phyloP scores from a whole-genome alignment of 2,329 filamentous ascomycete genomes.

The Zymoseptoria passerinii region DNA sequence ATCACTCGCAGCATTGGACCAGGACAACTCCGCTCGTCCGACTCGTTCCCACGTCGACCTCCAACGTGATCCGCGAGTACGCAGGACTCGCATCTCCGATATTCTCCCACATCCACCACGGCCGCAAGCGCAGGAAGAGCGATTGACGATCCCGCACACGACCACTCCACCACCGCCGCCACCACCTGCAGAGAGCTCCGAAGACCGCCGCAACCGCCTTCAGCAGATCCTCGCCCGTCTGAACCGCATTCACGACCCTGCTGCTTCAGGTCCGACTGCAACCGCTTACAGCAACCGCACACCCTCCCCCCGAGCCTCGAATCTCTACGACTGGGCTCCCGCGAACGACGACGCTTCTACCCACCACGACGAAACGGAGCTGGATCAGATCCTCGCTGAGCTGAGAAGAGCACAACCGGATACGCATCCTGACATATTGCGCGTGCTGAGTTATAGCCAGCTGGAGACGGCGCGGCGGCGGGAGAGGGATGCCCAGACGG shows the following conservation, averaged over 20 bases:
- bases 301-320: slow-evolving; percentile 42
- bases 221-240: slow-evolving; percentile 40
- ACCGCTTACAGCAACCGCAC: slow-evolving; percentile 47
- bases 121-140: slow-evolving; percentile 1
- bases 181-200: slow-evolving; percentile 19
- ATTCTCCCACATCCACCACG: background rate
- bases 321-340: slow-evolving; percentile 54
- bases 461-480: slow-evolving; percentile 28
- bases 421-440: slow-evolving; percentile 33
- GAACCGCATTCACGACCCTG: slow-evolving; percentile 36
- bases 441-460: slow-evolving; percentile 31
- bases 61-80: slow-evolving; percentile 18
- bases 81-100: background rate
- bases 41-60: slow-evolving; percentile 13
- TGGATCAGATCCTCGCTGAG: slow-evolving; percentile 35
- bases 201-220: slow-evolving; percentile 35
- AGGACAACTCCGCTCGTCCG: background rate
- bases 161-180: background rate
- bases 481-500: slow-evolving; percentile 4
- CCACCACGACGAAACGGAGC: slow-evolving; percentile 30
- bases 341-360: slow-evolving; percentile 31
- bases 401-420: slow-evolving; percentile 32
- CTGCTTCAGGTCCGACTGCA: slow-evolving; percentile 3
- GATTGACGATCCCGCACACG: background rate
- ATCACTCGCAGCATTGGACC: slow-evolving; percentile 28